These are phyloP conservation scores for Periconia digitata DNA, from an alignment of 2,329 filamentous ascomycete genomes.

Conservation along the genomic window DNA sequence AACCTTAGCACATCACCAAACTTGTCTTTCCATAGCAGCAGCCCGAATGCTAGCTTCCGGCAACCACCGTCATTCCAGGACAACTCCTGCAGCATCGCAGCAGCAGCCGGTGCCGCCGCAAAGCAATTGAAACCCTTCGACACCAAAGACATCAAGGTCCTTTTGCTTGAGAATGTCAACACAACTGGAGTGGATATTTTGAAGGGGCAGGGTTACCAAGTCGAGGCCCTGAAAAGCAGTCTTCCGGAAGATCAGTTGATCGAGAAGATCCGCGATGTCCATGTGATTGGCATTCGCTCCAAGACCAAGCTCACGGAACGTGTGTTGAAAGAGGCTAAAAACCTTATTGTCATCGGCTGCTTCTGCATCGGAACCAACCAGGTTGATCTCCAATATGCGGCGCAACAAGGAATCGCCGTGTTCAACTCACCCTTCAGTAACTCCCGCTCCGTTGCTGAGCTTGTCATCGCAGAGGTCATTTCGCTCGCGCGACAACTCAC, in stretches of 20 bases:
- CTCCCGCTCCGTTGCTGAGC: conserved; percentile 92
- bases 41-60: conserved; percentile 64
- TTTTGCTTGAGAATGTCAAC: conserved; percentile 96
- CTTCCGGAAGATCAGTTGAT: conserved; percentile 91
- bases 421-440: conserved; percentile 99
- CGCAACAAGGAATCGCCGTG: conserved; percentile 84
- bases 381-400: conserved; percentile 82
- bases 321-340: conserved; percentile 86
- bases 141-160: conserved; percentile 92
- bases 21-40: conserved; percentile 65
- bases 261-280: conserved; percentile 95
- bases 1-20: conserved; percentile 75
- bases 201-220: conserved; percentile 86
- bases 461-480: conserved; percentile 95
- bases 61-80: conserved; percentile 38
- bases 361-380: conserved; percentile 99
- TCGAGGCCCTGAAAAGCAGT: conserved; percentile 86
- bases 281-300: conserved; percentile 96
- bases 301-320: conserved; percentile 92
- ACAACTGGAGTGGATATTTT: conserved; percentile 84
- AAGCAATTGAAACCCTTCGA: conserved; percentile 95
- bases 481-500: conserved; percentile 85
- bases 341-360: conserved; percentile 92
- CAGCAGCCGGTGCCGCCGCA: conserved; percentile 40
- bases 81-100: conserved; percentile 33